Evolutionary conservation across 1,139 yeast species (phyloP).

Genomic region (Debaryomycetaceae sp.): DNA sequence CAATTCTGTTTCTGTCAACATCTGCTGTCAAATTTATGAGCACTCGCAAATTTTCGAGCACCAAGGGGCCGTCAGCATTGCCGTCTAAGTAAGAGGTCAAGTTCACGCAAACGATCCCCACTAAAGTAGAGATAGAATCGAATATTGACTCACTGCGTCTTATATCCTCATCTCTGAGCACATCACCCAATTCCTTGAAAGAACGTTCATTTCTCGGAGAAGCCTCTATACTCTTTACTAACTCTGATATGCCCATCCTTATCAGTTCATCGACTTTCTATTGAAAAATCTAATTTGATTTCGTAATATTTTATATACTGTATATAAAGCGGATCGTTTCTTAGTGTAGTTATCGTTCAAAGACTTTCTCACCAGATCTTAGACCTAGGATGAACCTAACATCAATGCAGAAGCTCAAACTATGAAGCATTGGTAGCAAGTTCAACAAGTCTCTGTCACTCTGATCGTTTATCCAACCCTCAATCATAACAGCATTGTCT

Average conservation of each 20-base stretch:
- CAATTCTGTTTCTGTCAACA: conserved; percentile 29
- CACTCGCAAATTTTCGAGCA: conserved; percentile 22
- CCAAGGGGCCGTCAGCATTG: conserved; percentile 1
- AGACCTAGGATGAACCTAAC: conserved; percentile 79
- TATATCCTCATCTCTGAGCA: conserved; percentile 22
- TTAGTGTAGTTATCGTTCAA: conserved; percentile 32
- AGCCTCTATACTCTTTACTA: not conserved
- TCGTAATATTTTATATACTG: conserved; percentile 1
- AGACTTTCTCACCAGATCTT: conserved; percentile 71
- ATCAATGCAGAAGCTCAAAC: conserved; percentile 77
- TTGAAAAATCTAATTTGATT: not conserved
- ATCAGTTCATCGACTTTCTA: too few relatives aligned
- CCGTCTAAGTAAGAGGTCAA: conserved; percentile 6
- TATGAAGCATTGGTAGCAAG: conserved; percentile 74
- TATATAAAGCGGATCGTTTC: not conserved
- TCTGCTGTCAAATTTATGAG: conserved; percentile 37
- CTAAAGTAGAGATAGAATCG: conserved; percentile 6
- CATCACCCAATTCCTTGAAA: conserved; percentile 21
- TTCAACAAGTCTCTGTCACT: conserved; percentile 79
- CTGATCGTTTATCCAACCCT: conserved; percentile 97
- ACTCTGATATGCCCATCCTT: conserved; percentile 1
- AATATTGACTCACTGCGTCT: conserved; percentile 14
- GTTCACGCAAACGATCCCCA: conserved; percentile 7
- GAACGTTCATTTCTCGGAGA: not conserved
- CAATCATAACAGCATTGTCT: conserved; percentile 86